Base-by-base conservation (phyloP, 2,329 filamentous ascomycete genomes). In the Nothomitra cinnamomea region DNA sequence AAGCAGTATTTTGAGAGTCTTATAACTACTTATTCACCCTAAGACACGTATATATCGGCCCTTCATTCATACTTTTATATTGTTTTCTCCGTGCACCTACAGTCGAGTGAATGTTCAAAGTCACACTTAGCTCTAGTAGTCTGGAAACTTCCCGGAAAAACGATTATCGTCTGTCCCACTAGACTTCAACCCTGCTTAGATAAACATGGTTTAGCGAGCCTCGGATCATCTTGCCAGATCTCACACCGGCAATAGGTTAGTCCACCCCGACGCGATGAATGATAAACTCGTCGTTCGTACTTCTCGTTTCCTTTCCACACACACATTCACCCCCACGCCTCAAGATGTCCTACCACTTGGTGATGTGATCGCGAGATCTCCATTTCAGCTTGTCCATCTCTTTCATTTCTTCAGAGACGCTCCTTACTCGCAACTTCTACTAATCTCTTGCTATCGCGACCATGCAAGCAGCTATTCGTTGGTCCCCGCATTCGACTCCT, bases 401-500 rank as follows among this genome's bases (percentile, higher is more conserved):
- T 43, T 50, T 42, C 48, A 52, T 21, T 45, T 52, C 51, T 40
- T 43, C 24, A 32, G 53, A 48, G 24, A 32, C 45, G 25, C 45
- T 49, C 45, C 45, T 35, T 49, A n/a, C 10, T 10, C 10, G 5
- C 4, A 32, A 32, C 28, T 32, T 17, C 7, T 35, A 7, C 45
- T 52, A 13, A 22, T 52, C 50, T 52, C 50, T 25, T 24, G 45
- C 45, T 4, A 32, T 49, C 22, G 25, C 24, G 38, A 65, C 59
- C 52, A 79, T 79, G 76, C 75, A 78, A 64, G 73, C 77, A 32
- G 78, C 79, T 45, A 76, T 82, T 57, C 73, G 79, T 61, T 82
- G 78, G 77, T 81, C 78, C 57, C 74, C 76, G 52, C 75, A 74
- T 60, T 77, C 78, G 47, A 73, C 71, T 58, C 62, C 67, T 59